Percentiles rank a stretch among this genome's conserved stretches.
phyloP scores from a whole-genome alignment of 371 early-diverging fungal genomes.

The Choanephora cucurbitarum region DNA sequence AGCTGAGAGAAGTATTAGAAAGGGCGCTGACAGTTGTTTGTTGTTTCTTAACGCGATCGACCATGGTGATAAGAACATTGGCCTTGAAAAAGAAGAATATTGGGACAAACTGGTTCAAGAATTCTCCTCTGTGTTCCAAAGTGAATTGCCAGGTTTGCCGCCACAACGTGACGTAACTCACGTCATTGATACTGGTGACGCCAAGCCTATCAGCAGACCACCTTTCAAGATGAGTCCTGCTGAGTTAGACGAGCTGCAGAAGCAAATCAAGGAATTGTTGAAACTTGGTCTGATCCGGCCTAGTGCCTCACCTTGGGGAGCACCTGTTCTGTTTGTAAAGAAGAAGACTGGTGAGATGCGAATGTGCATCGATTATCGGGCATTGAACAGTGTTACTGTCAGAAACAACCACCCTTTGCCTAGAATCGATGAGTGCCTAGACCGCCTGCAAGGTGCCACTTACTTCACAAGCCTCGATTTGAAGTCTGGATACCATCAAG shows the following conservation, averaged over 20 bases:
- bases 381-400: conserved; percentile 47
- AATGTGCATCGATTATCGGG: conserved; percentile 39
- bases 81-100: not conserved
- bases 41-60: not conserved
- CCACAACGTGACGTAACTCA: not conserved
- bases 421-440: conserved; percentile 46
- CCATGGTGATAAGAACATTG: not conserved
- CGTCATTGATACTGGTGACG: conserved; percentile 8
- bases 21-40: not conserved
- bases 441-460: conserved; percentile 29
- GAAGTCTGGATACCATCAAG: conserved; percentile 42
- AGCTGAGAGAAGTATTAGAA: not conserved
- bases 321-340: conserved; percentile 53
- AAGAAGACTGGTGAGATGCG: conserved; percentile 46
- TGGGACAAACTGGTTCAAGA: not conserved
- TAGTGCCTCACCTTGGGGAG: conserved; percentile 22
- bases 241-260: conserved; percentile 9
- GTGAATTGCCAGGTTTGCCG: conserved; percentile 1
- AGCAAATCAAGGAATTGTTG: conserved; percentile 14
- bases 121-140: conserved; percentile 1
- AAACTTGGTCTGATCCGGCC: conserved; percentile 22
- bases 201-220: not conserved
- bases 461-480: conserved; percentile 56
- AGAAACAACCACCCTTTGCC: conserved; percentile 48
- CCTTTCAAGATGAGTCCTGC: conserved; percentile 28